A percentile compares a stretch with the other conserved stretches of the same genome.
Evolutionary conservation across 768 basidiomycete species (phyloP).

Genomic region (Russula sp.): DNA sequence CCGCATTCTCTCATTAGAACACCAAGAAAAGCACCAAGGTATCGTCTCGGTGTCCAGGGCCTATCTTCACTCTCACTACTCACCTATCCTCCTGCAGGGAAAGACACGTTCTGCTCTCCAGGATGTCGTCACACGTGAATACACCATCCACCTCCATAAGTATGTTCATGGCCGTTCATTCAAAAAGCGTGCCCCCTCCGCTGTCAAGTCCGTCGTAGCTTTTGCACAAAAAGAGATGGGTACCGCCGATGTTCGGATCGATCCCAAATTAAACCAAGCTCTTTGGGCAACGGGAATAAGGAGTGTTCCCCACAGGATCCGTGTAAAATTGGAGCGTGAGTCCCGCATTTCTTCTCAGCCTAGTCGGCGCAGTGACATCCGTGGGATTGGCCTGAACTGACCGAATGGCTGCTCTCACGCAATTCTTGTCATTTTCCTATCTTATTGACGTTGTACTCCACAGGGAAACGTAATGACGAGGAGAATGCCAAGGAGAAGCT

Average conservation of each 20-base stretch:
- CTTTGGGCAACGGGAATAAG: constrained; percentile 93
- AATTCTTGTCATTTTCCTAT: neutral
- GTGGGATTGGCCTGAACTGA: neutral
- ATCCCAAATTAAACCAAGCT: constrained; percentile 95
- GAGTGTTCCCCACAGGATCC: constrained; percentile 84
- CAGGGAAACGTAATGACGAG: constrained; percentile 97
- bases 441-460: neutral
- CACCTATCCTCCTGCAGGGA: constrained; percentile 29
- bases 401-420: neutral
- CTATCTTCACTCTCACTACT: neutral
- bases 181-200: constrained; percentile 97
- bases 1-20: neutral
- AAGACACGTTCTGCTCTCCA: constrained; percentile 95
- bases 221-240: constrained; percentile 97
- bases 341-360: constrained; percentile 19
- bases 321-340: constrained; percentile 91
- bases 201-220: constrained; percentile 86
- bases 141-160: constrained; percentile 98
- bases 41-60: neutral
- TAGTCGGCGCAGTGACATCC: neutral
- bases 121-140: constrained; percentile 97
- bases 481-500: constrained; percentile 99
- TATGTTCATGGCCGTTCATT: constrained; percentile 86
- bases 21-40: constrained; percentile 21
- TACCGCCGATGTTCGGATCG: constrained; percentile 86